Conservation (phyloP, 345 rosid genomes). For the Gossypioides kirkii region DNA sequence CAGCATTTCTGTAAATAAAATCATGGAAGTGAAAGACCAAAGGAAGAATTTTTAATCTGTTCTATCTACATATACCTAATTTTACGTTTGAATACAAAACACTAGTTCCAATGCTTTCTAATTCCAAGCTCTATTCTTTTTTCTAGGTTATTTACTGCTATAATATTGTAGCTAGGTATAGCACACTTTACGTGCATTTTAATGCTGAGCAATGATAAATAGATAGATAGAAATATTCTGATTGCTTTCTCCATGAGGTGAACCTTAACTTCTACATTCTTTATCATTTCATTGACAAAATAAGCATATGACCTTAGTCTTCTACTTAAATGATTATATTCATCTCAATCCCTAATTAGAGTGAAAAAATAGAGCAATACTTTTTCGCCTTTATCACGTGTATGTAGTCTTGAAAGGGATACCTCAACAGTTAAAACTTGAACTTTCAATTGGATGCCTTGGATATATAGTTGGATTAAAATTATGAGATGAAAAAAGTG, state of each 20-base stretch:
- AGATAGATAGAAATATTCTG: not conserved
- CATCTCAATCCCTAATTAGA: not conserved
- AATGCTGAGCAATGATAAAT: not conserved
- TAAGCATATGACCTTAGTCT: not conserved
- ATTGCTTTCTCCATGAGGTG: not conserved
- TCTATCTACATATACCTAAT: not conserved
- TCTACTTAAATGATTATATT: not conserved
- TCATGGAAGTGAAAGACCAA: not conserved
- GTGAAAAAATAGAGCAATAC: not conserved
- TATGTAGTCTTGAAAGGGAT: not conserved
- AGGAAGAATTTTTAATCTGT: not conserved
- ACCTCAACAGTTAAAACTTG: not conserved
- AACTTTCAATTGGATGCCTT: not conserved
- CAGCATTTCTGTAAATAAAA: too few species aligned
- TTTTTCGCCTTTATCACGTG: not conserved
- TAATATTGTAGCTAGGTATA: not conserved
- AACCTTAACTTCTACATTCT: not conserved
- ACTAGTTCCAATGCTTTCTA: not conserved
- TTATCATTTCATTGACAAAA: slow-evolving; percentile 13
- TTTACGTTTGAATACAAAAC: not conserved
- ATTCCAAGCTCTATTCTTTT: not conserved
- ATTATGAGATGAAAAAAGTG: not conserved
- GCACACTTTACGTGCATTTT: not conserved
- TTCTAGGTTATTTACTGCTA: slow-evolving; percentile 1
- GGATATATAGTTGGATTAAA: not conserved